A percentile compares a stretch with the other conserved stretches of the same genome.
phyloP scores from a whole-genome alignment of 2,329 filamentous ascomycete genomes.

The Rugonectria rugulosa region DNA sequence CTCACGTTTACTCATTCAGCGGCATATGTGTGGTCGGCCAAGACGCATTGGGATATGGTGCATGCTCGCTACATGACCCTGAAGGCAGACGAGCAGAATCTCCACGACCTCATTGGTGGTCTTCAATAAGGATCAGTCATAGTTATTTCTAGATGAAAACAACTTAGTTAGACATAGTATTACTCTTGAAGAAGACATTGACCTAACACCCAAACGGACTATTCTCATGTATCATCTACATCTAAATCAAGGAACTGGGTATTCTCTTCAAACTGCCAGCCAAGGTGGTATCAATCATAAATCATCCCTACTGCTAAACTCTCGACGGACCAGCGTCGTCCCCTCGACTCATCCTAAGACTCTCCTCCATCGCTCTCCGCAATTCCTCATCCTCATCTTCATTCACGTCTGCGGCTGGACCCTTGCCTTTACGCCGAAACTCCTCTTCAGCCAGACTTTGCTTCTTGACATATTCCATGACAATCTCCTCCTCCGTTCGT shows the following conservation, averaged over 20 bases:
- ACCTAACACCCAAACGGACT: neutral
- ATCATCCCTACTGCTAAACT: conserved; percentile 14
- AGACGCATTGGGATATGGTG: conserved; percentile 20
- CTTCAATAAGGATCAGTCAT: conserved; percentile 1
- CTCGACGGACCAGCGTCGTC: conserved; percentile 37
- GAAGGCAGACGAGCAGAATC: conserved; percentile 25
- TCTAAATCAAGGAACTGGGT: conserved; percentile 10
- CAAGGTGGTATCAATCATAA: conserved; percentile 1
- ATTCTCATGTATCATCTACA: neutral
- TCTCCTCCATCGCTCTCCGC: conserved; percentile 62
- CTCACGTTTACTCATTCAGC: conserved; percentile 15
- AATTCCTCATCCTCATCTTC: conserved; percentile 68
- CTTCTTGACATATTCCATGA: conserved; percentile 78
- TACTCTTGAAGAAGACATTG: too few relatives aligned
- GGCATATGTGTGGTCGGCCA: conserved; percentile 21
- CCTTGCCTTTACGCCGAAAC: conserved; percentile 50
- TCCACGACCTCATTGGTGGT: conserved; percentile 25
- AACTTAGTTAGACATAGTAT: neutral
- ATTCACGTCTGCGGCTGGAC: conserved; percentile 44
- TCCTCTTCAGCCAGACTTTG: conserved; percentile 76
- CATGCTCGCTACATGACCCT: conserved; percentile 18
- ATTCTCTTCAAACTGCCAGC: conserved; percentile 3
- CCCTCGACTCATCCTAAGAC: conserved; percentile 52
- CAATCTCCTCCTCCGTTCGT: conserved; percentile 72
- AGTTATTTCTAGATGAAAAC: too few relatives aligned